Evolutionary conservation across 768 basidiomycete species (phyloP).

Genomic region (Suillus clintonianus): DNA sequence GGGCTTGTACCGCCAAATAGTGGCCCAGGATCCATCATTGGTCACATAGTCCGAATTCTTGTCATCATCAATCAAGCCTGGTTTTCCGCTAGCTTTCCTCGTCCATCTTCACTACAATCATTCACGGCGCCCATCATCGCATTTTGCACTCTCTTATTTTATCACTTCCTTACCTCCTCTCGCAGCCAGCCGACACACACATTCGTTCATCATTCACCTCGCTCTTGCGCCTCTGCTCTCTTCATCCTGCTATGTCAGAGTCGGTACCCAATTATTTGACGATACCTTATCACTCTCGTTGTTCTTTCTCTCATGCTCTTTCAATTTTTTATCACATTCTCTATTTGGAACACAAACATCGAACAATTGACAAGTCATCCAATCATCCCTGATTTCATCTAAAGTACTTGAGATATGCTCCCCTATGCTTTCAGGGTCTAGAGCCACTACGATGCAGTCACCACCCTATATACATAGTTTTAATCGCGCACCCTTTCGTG

Average conservation of each 20-base stretch:
- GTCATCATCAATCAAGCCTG: slow-evolving; percentile 13
- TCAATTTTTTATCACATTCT: slow-evolving; percentile 35
- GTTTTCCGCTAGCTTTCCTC: slow-evolving; percentile 18
- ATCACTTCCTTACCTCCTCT: slow-evolving; percentile 17
- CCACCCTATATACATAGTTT: slow-evolving; percentile 5
- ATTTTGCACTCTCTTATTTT: slow-evolving; percentile 29
- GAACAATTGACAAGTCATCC: slow-evolving; percentile 16
- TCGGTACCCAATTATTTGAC: slow-evolving; percentile 30
- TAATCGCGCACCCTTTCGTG: background rate
- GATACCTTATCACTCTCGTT: slow-evolving; percentile 39
- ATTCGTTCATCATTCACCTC: slow-evolving; percentile 12
- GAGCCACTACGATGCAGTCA: slow-evolving; percentile 1
- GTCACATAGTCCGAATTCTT: slow-evolving; percentile 31
- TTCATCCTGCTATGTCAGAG: slow-evolving; percentile 16
- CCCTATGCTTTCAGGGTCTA: background rate
- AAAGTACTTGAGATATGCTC: slow-evolving; percentile 5
- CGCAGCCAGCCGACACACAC: slow-evolving; percentile 35
- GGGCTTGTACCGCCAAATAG: slow-evolving; percentile 79
- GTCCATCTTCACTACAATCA: slow-evolving; percentile 20
- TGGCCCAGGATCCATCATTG: slow-evolving; percentile 74
- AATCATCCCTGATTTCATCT: slow-evolving; percentile 14
- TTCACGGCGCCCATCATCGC: slow-evolving; percentile 20
- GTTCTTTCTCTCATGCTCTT: slow-evolving; percentile 6
- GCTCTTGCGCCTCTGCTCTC: slow-evolving; percentile 10
- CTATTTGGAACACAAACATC: slow-evolving; percentile 38